Conservation (phyloP, 768 basidiomycete species). For the Russula earlei region DNA sequence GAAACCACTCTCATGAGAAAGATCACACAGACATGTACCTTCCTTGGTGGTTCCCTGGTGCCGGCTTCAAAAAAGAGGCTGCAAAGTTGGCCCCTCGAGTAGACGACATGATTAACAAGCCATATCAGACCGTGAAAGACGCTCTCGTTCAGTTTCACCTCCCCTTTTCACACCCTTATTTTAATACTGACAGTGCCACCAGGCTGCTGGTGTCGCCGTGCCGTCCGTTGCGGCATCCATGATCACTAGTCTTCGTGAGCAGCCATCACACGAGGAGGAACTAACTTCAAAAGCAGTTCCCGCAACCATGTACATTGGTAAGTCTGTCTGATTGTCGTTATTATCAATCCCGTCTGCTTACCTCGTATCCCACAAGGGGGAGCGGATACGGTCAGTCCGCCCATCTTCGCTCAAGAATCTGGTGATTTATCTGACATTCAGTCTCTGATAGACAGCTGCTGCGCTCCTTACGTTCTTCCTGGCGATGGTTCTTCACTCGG, state of each 20-base stretch:
- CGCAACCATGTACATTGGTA: slow-evolving; percentile 15
- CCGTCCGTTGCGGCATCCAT: slow-evolving; percentile 14
- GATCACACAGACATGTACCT: slow-evolving; percentile 17
- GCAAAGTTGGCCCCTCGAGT: slow-evolving; percentile 18
- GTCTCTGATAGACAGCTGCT: slow-evolving; percentile 20
- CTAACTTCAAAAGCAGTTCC: slow-evolving; percentile 14
- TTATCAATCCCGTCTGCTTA: background rate
- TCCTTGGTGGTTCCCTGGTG: slow-evolving; percentile 25
- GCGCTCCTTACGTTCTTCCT: slow-evolving; percentile 25
- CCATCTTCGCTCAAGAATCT: background rate
- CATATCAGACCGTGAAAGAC: slow-evolving; percentile 20
- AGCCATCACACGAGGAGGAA: slow-evolving; percentile 8
- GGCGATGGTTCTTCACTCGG: slow-evolving; percentile 25
- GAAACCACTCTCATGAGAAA: background rate
- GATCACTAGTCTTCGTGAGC: slow-evolving; percentile 7
- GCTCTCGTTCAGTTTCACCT: background rate
- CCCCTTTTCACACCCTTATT: background rate
- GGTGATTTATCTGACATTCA: background rate
- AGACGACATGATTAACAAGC: slow-evolving; percentile 19
- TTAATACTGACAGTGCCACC: background rate
- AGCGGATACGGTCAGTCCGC: slow-evolving; percentile 15
- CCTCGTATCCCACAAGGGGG: background rate
- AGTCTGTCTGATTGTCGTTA: background rate
- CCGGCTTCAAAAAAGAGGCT: slow-evolving; percentile 22
- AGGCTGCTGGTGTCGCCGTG: slow-evolving; percentile 4